phyloP scores from a whole-genome alignment of 176 grass and related monocot species.

The Elymus sibiricus region DNA sequence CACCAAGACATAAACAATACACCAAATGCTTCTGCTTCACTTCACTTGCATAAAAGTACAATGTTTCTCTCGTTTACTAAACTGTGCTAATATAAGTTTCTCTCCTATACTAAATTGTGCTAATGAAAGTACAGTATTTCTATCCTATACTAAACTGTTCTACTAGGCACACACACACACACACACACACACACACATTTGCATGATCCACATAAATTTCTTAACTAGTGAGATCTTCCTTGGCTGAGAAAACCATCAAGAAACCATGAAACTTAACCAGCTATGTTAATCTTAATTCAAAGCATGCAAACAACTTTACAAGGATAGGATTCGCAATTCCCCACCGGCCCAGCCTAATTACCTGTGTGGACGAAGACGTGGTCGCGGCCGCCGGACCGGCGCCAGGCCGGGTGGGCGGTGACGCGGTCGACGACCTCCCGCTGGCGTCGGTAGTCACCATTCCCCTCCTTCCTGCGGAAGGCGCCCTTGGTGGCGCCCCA shows the following conservation, averaged over 20 bases:
- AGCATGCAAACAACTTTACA: too few relatives aligned
- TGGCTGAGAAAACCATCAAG: too few relatives aligned
- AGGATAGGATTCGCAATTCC: too few relatives aligned
- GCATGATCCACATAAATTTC: too few relatives aligned
- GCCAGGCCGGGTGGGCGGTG: constrained; percentile 60
- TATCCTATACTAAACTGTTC: too few relatives aligned
- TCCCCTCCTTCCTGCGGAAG: constrained; percentile 67
- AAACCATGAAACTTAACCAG: too few relatives aligned
- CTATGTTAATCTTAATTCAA: too few relatives aligned
- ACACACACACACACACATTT: background rate
- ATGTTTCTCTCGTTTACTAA: background rate
- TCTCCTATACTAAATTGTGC: too few relatives aligned
- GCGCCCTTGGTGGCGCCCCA: constrained; percentile 75
- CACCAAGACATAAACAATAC: background rate
- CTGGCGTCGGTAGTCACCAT: constrained; percentile 67
- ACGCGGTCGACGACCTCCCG: constrained; percentile 72
- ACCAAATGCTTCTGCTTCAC: background rate
- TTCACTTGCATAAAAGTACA: background rate
- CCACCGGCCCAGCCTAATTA: background rate
- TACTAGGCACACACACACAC: too few relatives aligned
- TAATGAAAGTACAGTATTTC: too few relatives aligned
- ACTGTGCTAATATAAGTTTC: background rate
- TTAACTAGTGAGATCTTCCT: too few relatives aligned
- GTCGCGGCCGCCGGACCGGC: constrained; percentile 66
- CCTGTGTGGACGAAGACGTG: constrained; percentile 86